Percentiles rank a stretch among this genome's conserved stretches.
Conservation (phyloP, 306 rosid species). For the Gastrolobium bilobum region DNA sequence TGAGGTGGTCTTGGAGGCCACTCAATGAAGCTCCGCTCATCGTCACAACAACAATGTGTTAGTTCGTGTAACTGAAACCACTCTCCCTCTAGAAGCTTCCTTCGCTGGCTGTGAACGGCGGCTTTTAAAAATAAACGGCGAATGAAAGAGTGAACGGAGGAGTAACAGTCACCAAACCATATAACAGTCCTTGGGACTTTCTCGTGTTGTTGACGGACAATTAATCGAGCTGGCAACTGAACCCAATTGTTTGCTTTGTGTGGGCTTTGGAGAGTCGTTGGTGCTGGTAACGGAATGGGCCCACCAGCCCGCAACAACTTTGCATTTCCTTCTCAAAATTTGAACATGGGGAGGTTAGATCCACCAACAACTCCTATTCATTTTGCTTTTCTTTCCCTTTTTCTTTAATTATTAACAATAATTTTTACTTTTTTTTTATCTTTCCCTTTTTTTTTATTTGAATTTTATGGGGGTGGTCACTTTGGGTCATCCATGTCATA, state of each 20-base stretch:
- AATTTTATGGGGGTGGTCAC: not conserved
- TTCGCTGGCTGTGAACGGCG: constrained; percentile 42
- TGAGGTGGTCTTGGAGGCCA: constrained; percentile 94
- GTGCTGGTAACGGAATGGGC: constrained; percentile 36
- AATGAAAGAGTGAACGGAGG: not conserved
- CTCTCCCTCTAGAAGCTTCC: constrained; percentile 14
- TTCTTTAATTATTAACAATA: not conserved
- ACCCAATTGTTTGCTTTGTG: not conserved
- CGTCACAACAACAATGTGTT: no score
- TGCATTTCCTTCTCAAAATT: not conserved
- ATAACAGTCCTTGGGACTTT: constrained; percentile 19
- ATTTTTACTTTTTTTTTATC: not conserved
- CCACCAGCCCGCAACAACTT: constrained; percentile 44
- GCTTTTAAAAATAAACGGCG: constrained; percentile 42
- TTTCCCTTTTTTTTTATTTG: not conserved
- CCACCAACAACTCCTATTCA: not conserved
- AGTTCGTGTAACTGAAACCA: no score
- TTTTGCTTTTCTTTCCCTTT: not conserved
- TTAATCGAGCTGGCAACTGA: not conserved
- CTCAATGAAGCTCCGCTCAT: constrained; percentile 75
- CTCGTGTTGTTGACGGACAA: not conserved
- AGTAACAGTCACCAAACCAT: no score
- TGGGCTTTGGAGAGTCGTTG: constrained; percentile 29
- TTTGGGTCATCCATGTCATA: not conserved
- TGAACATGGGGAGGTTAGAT: not conserved